Evolutionary conservation across 2,329 filamentous ascomycete species (phyloP), one percentile per base, ranked within the genome.

Genomic region (Ceratocystis destructans): DNA sequence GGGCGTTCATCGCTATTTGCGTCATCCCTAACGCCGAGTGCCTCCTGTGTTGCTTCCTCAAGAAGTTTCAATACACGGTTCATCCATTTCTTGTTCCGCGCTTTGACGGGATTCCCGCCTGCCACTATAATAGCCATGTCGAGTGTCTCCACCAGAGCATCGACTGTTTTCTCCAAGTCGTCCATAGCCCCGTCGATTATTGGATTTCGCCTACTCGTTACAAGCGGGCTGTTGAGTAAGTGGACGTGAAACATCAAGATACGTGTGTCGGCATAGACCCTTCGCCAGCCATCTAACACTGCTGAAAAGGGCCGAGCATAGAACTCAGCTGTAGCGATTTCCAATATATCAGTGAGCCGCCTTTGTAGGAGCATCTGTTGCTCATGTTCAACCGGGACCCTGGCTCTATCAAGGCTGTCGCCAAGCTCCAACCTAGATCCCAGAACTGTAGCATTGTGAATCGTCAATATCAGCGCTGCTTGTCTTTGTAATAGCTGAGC

Each of bases 51-150:
- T 17, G 64, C 55, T 2, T 59, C n/a, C 31, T 69, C 66, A 2
- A 70, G 62, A n/a, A 69, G 61, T 28, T 8, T 53, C 8, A 70
- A 57, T 20, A 69, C 28, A 3, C 59, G 55, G 25, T 69, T 69
- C 53, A 70, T 65, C 59, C 66, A 62, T 5, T 12, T 15, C 46
- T 68, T 69, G 37, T 68, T 66, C 33, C 68, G 28, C 12, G 65
- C 61, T n/a, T 65, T 64, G n/a, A 64, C 70, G 71, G 75, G 4
- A 72, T 70, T 7, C 68, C 67, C 62, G 76, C 74, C 10, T 83
- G 75, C 31, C 78, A 62, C 2, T 59, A 96, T 89, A 57, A 95
- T 75, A 0, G 88, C 86, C 73, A 86, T 84, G 71, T 96, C 92
- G 1, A 97, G 79, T 1, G 80, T 76, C 64, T 80, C 79, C 44